These are phyloP conservation scores for Psilocybe subaeruginosa DNA, from an alignment of 768 basidiomycete species.

Conservation along the genomic window DNA sequence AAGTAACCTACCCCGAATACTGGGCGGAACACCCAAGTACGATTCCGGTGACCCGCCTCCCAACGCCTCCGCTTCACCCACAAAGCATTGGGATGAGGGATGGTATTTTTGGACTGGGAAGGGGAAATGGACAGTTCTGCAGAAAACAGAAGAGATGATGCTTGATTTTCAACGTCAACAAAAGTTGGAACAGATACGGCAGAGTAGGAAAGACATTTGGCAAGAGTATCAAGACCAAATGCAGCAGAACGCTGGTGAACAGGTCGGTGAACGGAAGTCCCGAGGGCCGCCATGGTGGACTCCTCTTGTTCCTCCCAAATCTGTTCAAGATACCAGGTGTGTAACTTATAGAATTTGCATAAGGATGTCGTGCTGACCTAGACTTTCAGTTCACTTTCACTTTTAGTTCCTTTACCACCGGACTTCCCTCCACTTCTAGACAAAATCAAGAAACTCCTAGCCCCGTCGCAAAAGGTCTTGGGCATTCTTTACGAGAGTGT, in stretches of 20 bases:
- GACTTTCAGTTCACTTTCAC: slow-evolving; percentile 45
- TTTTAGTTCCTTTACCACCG: slow-evolving; percentile 62
- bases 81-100: slow-evolving; percentile 72
- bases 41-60: slow-evolving; percentile 33
- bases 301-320: slow-evolving; percentile 42
- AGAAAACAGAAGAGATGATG: slow-evolving; percentile 64
- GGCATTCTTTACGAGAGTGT: slow-evolving; percentile 55
- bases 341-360: slow-evolving; percentile 19
- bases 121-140: slow-evolving; percentile 52
- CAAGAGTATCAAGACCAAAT: slow-evolving; percentile 55
- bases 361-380: not conserved
- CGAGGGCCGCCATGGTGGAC: slow-evolving; percentile 36
- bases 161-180: slow-evolving; percentile 56
- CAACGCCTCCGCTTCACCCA: slow-evolving; percentile 33
- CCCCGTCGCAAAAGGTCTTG: slow-evolving; percentile 57
- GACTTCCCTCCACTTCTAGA: slow-evolving; percentile 55
- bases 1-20: slow-evolving; percentile 43
- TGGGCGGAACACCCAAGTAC: slow-evolving; percentile 43
- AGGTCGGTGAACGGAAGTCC: slow-evolving; percentile 5
- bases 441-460: slow-evolving; percentile 55
- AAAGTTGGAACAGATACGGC: slow-evolving; percentile 38
- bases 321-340: slow-evolving; percentile 42
- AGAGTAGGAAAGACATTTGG: slow-evolving; percentile 46
- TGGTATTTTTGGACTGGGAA: slow-evolving; percentile 75
- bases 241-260: slow-evolving; percentile 27